phyloP scores from a whole-genome alignment of 305 asterid genomes.

The Salvia sclarea region DNA sequence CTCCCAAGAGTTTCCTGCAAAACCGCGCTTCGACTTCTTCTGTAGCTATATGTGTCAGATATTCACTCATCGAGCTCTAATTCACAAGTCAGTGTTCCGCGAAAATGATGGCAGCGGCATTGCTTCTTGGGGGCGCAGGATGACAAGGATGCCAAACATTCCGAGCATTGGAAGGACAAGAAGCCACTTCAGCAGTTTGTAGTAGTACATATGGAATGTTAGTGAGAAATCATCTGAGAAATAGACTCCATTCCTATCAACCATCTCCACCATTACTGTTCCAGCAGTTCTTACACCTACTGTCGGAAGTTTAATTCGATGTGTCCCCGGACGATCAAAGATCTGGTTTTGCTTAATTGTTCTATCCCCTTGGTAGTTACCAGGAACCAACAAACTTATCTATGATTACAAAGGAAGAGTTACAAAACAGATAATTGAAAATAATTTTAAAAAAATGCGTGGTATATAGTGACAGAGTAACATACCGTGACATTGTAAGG shows the following conservation, averaged over 20 bases:
- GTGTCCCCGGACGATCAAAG: conserved; percentile 61
- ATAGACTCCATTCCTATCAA: conserved; percentile 81
- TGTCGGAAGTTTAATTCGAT: conserved; percentile 75
- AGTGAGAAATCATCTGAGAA: conserved; percentile 92
- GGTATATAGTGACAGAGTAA: conserved; percentile 5
- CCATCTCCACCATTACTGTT: conserved; percentile 92
- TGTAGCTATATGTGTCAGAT: conserved; percentile 9
- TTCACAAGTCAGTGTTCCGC: conserved; percentile 78
- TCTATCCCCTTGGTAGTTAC: conserved; percentile 96
- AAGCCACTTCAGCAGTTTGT: conserved; percentile 90
- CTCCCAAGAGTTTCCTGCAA: conserved; percentile 23
- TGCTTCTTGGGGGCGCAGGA: conserved; percentile 88
- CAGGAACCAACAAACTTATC: conserved; percentile 95
- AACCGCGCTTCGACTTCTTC: neutral
- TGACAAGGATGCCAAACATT: conserved; percentile 87
- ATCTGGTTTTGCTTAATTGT: conserved; percentile 71
- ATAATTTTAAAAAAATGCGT: neutral
- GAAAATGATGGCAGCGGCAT: conserved; percentile 97
- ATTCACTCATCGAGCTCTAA: conserved; percentile 14
- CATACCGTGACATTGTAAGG: conserved; percentile 94
- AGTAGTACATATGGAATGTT: conserved; percentile 88
- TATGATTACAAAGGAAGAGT: conserved; percentile 34
- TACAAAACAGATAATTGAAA: conserved; percentile 5
- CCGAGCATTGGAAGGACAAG: conserved; percentile 96
- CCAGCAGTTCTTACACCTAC: conserved; percentile 89